Base-by-base conservation (phyloP, 2,329 filamentous ascomycete genomes). In the Thelonectria blattea region DNA sequence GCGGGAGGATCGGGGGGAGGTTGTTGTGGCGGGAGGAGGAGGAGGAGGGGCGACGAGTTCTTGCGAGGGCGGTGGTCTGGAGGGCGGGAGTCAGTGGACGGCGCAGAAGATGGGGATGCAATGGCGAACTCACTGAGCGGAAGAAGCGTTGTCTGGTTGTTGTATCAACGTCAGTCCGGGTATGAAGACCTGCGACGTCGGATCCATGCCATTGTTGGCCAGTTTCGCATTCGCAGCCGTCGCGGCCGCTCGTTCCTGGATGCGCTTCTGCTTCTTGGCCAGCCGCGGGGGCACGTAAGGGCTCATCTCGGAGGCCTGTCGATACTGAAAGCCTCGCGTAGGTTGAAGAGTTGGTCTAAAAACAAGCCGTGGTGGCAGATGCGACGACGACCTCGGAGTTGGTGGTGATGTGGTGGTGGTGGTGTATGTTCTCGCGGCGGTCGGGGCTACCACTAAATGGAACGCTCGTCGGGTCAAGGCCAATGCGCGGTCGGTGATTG, bases 401-500 rank as follows among this genome's bases (percentile, higher is more conserved):
- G 30, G 43, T 22, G 27, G 11, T 41, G 39, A 15, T 34, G 34
- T 12, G 27, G 22, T 24, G 22, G 22, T 24, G 22, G 22, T 24
- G n/a, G 14, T 24, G 3, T 15, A 22, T 5, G 20, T 12, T 9
- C 12, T 17, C 17, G 41, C n/a, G n/a, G n/a, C n/a, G n/a, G n/a
- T n/a, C n/a, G n/a, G n/a, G n/a, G n/a, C n/a, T n/a, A n/a, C n/a
- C n/a, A n/a, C n/a, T n/a, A n/a, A n/a, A n/a, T n/a, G 43, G 27
- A 55, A 55, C 32, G 49, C 30, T 43, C 54, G 49, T 43, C 54
- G 49, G 34, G 53, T 24, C 45, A 43, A 54, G 43, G 49, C 49
- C n/a, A 45, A 15, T 27, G 45, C 42, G 48, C 49, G 48, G 14
- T 43, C 34, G 49, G 49, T 27, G 43, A 61, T 39, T 10, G 42